Percentiles rank a stretch among this genome's conserved stretches.
Evolutionary conservation across 202 grass and related monocot species (phyloP).

Genomic region (Setaria italica): DNA sequence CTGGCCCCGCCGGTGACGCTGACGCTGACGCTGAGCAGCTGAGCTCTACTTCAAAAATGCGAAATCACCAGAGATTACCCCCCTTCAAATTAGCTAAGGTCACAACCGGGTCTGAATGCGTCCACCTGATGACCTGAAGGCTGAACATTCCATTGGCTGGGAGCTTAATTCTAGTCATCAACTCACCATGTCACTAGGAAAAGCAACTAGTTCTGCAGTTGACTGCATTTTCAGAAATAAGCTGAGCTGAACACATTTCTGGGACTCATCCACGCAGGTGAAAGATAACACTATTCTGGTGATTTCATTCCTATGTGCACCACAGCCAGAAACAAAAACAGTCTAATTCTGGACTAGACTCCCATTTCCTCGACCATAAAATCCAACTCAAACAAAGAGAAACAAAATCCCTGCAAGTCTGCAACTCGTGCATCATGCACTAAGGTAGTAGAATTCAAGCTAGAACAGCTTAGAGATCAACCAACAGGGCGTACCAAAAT

Average conservation of each 20-base stretch:
- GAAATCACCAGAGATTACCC: too few relatives aligned
- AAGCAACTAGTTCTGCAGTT: neutral
- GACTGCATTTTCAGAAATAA: neutral
- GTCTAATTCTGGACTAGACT: neutral
- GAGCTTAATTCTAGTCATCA: too few relatives aligned
- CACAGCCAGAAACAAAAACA: neutral
- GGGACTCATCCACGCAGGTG: neutral
- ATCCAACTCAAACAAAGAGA: neutral
- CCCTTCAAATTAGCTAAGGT: too few relatives aligned
- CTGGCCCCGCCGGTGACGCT: too few relatives aligned
- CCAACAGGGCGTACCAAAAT: neutral
- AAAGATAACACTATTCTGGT: neutral
- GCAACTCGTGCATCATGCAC: neutral
- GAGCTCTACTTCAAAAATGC: too few relatives aligned
- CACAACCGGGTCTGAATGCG: too few relatives aligned
- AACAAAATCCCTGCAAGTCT: neutral
- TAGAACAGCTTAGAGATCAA: neutral
- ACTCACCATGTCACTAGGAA: too few relatives aligned
- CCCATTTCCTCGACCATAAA: neutral
- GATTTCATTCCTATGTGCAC: neutral
- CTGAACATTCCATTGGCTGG: too few relatives aligned
- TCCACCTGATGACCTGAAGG: too few relatives aligned
- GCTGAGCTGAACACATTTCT: neutral
- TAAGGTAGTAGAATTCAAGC: neutral
- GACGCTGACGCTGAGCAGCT: too few relatives aligned